phyloP scores from a whole-genome alignment of 1,139 yeast species.

The Candida glucosophila region DNA sequence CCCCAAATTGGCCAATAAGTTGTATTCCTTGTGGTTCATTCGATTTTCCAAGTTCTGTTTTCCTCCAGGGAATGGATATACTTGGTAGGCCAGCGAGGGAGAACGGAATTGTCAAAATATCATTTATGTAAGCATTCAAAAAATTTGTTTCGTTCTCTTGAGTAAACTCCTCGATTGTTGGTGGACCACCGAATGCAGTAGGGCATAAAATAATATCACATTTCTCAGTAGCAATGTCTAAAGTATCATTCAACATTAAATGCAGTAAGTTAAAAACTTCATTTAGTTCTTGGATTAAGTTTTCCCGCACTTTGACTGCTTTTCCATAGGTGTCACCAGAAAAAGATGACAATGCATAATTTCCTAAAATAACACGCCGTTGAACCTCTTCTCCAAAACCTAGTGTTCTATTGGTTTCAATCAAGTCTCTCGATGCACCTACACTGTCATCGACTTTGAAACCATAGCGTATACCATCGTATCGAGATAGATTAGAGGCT shows the following conservation, averaged over 20 bases:
- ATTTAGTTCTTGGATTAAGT: constrained; percentile 59
- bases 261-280: constrained; percentile 48
- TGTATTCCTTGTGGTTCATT: constrained; percentile 48
- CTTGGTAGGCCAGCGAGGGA: constrained; percentile 91
- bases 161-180: constrained; percentile 36
- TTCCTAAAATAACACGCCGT: constrained; percentile 76
- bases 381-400: constrained; percentile 81
- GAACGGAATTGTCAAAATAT: constrained; percentile 81
- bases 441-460: constrained; percentile 15
- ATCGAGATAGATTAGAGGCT: constrained; percentile 81
- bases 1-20: constrained; percentile 78
- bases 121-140: constrained; percentile 65
- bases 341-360: constrained; percentile 68
- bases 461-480: constrained; percentile 87
- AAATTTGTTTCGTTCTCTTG: constrained; percentile 30
- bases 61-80: constrained; percentile 56
- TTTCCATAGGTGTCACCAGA: constrained; percentile 74
- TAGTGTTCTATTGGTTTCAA: constrained; percentile 49
- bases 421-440: constrained; percentile 28
- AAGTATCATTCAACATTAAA: constrained; percentile 18
- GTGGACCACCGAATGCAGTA: constrained; percentile 58
- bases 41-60: constrained; percentile 9
- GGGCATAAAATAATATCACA: constrained; percentile 74
- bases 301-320: constrained; percentile 63
- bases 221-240: constrained; percentile 11